Evolutionary conservation across 2,329 filamentous ascomycete species (phyloP), one percentile per base, ranked within the genome.

Genomic region (Apiospora marii): DNA sequence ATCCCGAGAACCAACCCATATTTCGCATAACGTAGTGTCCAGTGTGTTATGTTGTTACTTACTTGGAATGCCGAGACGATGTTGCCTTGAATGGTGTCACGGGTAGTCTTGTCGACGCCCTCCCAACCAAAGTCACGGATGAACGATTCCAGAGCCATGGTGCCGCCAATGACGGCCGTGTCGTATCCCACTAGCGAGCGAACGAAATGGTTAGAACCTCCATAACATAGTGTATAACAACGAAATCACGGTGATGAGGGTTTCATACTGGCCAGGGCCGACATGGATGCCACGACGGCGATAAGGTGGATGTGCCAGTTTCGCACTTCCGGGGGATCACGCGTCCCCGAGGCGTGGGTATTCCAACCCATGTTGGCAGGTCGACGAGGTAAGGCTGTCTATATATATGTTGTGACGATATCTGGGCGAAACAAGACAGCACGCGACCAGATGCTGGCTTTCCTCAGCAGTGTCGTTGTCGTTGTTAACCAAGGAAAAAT

Each of bases 1-100:
- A 30, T 24, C 6, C 12, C 27, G 44, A 64, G 58, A n/a, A 41
- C 19, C 58, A 7, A n/a, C 34, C 41, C 58, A 41, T 64, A 19
- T 34, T 41, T 64, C 22, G 6, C 4, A 41, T 4, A 6, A 3
- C 22, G 7, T 24, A 0, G 22, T 37, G 58, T 6, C 8, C n/a
- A 13, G 34, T n/a, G 10, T 41, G 3, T 58, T 34, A 19, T 3
- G n/a, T 2, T 37, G 8, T 27, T 12, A 24, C 68, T 1, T 51
- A 70, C 68, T 48, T 70, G 68, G 75, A 89, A 90, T 3, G 87
- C 88, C 72, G 73, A 79, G 75, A 81, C 80, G 41, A 83, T 83
- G 71, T 82, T 82, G 34, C 74, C 81, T 74, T 82, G 80, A 22
- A 81, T 76, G 5, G 79, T 82, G 68, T 83, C 81, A 13, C 80